Conservation (phyloP, 1,139 yeast genomes). For the Yamadazyma atlantica region DNA sequence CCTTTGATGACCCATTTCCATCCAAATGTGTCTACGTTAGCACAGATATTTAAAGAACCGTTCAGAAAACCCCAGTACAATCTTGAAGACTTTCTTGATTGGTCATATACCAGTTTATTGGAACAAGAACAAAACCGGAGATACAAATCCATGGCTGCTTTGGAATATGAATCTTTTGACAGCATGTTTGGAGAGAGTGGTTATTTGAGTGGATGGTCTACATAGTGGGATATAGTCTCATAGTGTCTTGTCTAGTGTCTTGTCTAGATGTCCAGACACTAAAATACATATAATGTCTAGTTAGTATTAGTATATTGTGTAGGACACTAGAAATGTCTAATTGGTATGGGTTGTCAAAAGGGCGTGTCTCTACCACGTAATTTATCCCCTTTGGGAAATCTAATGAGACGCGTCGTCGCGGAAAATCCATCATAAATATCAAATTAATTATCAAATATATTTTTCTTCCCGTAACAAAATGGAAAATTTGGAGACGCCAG, state of each 20-base stretch:
- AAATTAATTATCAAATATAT: background rate
- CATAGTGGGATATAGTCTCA: no score
- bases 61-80: conserved; percentile 84
- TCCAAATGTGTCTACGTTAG: conserved; percentile 92
- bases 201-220: conserved; percentile 29
- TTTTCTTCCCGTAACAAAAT: conserved; percentile 10
- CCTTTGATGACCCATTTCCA: conserved; percentile 86
- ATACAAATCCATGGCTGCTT: conserved; percentile 68
- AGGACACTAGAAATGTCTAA: no score
- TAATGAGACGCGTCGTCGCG: conserved; percentile 32
- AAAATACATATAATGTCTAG: no score
- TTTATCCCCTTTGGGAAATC: conserved; percentile 27
- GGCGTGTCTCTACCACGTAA: no score
- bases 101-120: conserved; percentile 76
- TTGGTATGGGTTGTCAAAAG: no score
- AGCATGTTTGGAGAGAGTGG: conserved; percentile 27
- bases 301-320: no score
- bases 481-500: conserved; percentile 16
- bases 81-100: conserved; percentile 91
- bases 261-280: no score
- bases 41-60: conserved; percentile 85
- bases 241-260: no score
- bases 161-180: conserved; percentile 71
- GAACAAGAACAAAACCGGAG: conserved; percentile 73
- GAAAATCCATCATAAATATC: no score